Base-by-base conservation (phyloP, 2,329 filamentous ascomycete species). In the Curvularia verruculosa region DNA sequence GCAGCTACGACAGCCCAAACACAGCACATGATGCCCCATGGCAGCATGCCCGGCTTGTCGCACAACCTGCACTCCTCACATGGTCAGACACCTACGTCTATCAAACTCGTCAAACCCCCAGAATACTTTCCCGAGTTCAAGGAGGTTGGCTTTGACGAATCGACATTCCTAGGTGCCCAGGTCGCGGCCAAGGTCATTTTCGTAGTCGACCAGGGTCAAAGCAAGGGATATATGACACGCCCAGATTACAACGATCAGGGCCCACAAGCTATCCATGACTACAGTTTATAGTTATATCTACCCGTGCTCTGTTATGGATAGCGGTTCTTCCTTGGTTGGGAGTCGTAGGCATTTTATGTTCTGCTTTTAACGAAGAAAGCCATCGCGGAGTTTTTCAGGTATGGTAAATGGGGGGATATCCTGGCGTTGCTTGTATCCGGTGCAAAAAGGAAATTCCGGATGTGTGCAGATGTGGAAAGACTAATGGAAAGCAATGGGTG, bases 81-180 rank as follows among this genome's bases (percentile, higher is more conserved):
- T 64, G 85, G 85, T 3, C 88, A 91, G 68, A 95, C 92, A 7
- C 93, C 93, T 0, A 96, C 89, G 23, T 89, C 85, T 49, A 93
- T 96, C 80, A 94, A 91, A 81, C 82, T 87, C 26, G 86, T 91
- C 26, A 85, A 87, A 64, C 82, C 91, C 65, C 92, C 93, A 0
- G 89, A 91, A 51, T 96, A 97, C 76, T 89, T 96, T 65, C 86
- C 89, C 10, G 93, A 96, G 76, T 97, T 92, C 92, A 92, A 92
- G 72, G 93, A 85, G 28, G 77, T 79, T 2, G 86, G 86, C 1
- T 85, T 84, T 70, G 93, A 97, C 70, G 93, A 97, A 77, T 87
- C 90, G 47, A 86, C 88, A 71, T 96, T 97, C 78, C 80, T 97
- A 6, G 93, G 93, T 10, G 90, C 91, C 2, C 91, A 96, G 77